phyloP scores from a whole-genome alignment of 179 eudicot species.

The Spergularia azorica region DNA sequence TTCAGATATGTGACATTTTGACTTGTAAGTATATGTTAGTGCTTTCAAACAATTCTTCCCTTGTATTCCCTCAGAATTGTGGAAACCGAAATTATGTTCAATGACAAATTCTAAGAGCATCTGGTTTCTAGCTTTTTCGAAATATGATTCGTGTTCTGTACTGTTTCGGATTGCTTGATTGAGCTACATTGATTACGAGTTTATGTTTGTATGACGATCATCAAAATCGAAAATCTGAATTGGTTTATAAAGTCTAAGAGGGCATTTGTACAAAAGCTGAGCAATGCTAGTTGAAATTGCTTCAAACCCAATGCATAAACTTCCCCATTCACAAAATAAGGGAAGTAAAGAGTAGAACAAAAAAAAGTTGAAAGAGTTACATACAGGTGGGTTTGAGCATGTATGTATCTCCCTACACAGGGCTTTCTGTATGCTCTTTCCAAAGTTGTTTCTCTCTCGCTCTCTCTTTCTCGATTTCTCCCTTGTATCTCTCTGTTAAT shows the following conservation, averaged over 20 bases:
- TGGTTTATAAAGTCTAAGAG: not conserved
- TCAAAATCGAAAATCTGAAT: not conserved
- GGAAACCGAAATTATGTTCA: constrained; percentile 17
- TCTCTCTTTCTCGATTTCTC: constrained; percentile 25
- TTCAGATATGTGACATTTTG: constrained; percentile 24
- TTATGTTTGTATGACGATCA: not conserved
- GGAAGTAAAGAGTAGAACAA: constrained; percentile 18
- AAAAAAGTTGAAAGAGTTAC: constrained; percentile 17
- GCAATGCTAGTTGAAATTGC: constrained; percentile 18
- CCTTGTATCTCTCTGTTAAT: constrained; percentile 19
- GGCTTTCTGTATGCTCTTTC: constrained; percentile 17
- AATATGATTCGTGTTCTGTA: not conserved
- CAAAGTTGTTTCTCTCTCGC: constrained; percentile 10
- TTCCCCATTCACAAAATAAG: constrained; percentile 33
- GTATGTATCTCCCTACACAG: constrained; percentile 17
- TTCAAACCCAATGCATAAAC: constrained; percentile 34
- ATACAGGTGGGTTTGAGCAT: constrained; percentile 23
- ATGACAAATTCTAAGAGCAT: constrained; percentile 22
- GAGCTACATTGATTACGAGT: not conserved
- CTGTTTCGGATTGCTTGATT: not conserved
- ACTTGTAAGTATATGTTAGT: constrained; percentile 47
- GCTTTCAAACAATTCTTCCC: constrained; percentile 21
- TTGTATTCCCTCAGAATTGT: constrained; percentile 19
- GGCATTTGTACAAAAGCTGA: not conserved
- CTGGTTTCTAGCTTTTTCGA: not conserved